Evolutionary conservation across 1,284 basidiomycete species (phyloP).

Genomic region (Malassezia brasiliensis): DNA sequence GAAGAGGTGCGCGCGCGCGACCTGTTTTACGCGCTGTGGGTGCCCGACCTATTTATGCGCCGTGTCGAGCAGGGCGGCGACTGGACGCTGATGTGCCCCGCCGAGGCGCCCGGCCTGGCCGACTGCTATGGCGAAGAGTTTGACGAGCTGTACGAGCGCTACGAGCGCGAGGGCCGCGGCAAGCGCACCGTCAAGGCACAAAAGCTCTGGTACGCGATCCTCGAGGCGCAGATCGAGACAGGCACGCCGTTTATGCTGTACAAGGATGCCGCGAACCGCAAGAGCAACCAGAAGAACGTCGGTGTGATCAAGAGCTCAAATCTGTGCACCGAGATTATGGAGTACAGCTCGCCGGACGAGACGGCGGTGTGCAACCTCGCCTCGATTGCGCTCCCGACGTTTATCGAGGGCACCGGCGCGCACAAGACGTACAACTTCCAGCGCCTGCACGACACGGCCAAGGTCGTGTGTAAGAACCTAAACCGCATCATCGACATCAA

Average conservation of each 20-base stretch:
- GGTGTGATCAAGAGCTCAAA: slow-evolving; percentile 99
- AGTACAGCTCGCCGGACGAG: slow-evolving; percentile 95
- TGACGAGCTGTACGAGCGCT: slow-evolving; percentile 75
- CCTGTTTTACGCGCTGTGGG: slow-evolving; percentile 97
- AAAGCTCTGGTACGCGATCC: slow-evolving; percentile 95
- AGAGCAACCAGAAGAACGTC: slow-evolving; percentile 84
- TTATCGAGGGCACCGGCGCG: slow-evolving; percentile 39
- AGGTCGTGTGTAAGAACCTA: slow-evolving; percentile 62
- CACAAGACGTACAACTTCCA: slow-evolving; percentile 66
- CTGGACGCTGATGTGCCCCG: slow-evolving; percentile 97
- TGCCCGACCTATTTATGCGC: slow-evolving; percentile 75
- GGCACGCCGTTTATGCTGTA: slow-evolving; percentile 97
- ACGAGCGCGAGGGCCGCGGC: slow-evolving; percentile 82
- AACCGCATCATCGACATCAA: slow-evolving; percentile 91
- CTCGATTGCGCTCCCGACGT: slow-evolving; percentile 77
- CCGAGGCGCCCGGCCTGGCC: slow-evolving; percentile 80
- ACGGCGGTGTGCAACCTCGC: slow-evolving; percentile 98
- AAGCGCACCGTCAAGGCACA: slow-evolving; percentile 84
- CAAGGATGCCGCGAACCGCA: slow-evolving; percentile 58
- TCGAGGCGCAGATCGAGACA: slow-evolving; percentile 96
- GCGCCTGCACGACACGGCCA: slow-evolving; percentile 85
- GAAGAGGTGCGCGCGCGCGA: slow-evolving; percentile 95
- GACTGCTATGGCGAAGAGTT: slow-evolving; percentile 90
- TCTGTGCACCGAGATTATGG: slow-evolving; percentile 97
- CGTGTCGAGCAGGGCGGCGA: slow-evolving; percentile 58